Percentiles rank a stretch among this genome's conserved stretches.
phyloP scores from a whole-genome alignment of 2,329 filamentous ascomycete species.

The Cercospora zeae-maydis region DNA sequence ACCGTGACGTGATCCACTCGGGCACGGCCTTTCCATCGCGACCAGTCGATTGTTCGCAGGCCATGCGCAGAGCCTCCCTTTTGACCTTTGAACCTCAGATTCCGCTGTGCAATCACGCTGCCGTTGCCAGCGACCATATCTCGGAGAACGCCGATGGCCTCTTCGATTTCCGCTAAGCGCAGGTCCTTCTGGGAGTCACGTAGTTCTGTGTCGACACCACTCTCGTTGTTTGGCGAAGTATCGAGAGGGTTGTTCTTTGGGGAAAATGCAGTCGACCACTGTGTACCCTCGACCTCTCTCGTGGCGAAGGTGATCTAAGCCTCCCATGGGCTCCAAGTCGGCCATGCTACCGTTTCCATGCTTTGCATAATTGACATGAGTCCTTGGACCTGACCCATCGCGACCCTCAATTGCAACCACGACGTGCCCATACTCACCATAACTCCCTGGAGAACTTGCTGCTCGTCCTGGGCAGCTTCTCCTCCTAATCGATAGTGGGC shows the following conservation, averaged over 20 bases:
- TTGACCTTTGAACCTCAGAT: constrained; percentile 57
- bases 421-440: constrained; percentile 55
- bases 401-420: constrained; percentile 63
- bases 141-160: constrained; percentile 57
- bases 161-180: constrained; percentile 61
- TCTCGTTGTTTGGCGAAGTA: constrained; percentile 52
- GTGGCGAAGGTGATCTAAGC: constrained; percentile 27
- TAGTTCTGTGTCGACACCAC: constrained; percentile 59
- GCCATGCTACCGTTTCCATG: constrained; percentile 39
- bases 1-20: constrained; percentile 57
- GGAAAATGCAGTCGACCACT: constrained; percentile 54
- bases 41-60: constrained; percentile 56
- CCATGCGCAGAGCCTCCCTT: constrained; percentile 58
- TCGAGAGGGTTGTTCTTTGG: constrained; percentile 51
- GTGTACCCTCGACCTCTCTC: constrained; percentile 31
- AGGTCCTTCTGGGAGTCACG: constrained; percentile 61
- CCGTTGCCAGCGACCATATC: constrained; percentile 55
- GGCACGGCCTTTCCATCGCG: constrained; percentile 55
- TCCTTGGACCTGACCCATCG: constrained; percentile 61
- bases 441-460: constrained; percentile 52
- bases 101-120: constrained; percentile 49
- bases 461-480: constrained; percentile 24
- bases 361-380: constrained; percentile 55
- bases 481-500: constrained; percentile 42
- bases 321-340: constrained; percentile 27